Percentiles rank a stretch among this genome's conserved stretches.
Conservation (phyloP, 139 green algal species). For the Deuterostichococcus epilithicus region DNA sequence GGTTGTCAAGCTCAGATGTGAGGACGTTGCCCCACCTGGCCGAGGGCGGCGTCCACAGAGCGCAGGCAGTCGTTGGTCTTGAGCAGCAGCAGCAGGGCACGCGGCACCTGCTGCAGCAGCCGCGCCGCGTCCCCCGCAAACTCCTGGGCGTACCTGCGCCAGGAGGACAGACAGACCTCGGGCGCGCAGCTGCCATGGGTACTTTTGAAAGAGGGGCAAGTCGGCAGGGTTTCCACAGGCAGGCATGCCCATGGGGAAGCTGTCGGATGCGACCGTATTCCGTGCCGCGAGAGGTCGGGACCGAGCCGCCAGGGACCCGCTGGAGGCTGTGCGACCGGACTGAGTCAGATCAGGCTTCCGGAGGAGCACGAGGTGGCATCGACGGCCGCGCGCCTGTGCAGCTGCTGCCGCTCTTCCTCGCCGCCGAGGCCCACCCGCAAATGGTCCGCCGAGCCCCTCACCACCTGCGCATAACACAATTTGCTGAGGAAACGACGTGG, state of each 20-base stretch:
- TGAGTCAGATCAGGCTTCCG: no score
- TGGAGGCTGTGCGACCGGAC: no score
- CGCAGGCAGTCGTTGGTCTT: slow-evolving; percentile 96
- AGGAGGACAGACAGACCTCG: neutral
- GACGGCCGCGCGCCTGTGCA: no score
- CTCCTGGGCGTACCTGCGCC: slow-evolving; percentile 58
- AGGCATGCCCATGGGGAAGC: neutral
- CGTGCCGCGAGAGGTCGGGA: no score
- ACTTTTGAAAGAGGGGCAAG: neutral
- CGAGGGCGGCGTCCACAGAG: slow-evolving; percentile 62
- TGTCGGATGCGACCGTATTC: no score
- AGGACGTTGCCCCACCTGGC: slow-evolving; percentile 8
- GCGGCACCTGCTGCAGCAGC: slow-evolving; percentile 79
- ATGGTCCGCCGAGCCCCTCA: slow-evolving; percentile 42
- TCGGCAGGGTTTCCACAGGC: neutral
- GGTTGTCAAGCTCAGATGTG: no score
- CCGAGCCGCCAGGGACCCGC: no score
- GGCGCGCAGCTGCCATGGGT: neutral
- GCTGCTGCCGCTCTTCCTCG: slow-evolving; percentile 1
- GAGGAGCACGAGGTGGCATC: no score
- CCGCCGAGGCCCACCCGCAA: slow-evolving; percentile 25
- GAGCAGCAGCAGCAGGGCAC: slow-evolving; percentile 85
- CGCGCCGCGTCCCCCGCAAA: slow-evolving; percentile 69
- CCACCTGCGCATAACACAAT: slow-evolving; percentile 24
- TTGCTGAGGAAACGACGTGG: neutral